Conservation (phyloP, 164 flowering plant species). For the Macadamia tetraphylla region DNA sequence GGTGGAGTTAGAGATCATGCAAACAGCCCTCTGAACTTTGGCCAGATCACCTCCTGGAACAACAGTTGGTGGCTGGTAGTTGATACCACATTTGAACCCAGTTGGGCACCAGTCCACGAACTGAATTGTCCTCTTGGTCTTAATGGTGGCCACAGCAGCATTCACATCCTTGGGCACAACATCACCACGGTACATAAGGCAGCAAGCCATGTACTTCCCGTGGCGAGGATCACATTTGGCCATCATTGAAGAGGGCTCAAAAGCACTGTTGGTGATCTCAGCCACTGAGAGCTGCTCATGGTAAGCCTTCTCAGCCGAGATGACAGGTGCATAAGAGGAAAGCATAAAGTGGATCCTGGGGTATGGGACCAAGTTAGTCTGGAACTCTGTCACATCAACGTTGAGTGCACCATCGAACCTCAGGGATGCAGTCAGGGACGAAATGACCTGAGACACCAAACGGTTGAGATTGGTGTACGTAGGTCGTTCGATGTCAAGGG, state of each 20-base stretch:
- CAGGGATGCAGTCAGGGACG: constrained; percentile 57
- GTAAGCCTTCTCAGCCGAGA: constrained; percentile 41
- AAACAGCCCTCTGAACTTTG: constrained; percentile 62
- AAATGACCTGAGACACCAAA: constrained; percentile 61
- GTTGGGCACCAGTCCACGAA: constrained; percentile 74
- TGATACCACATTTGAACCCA: constrained; percentile 65
- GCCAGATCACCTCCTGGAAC: constrained; percentile 72
- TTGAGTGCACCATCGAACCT: constrained; percentile 66
- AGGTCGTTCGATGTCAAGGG: constrained; percentile 34
- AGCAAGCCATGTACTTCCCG: constrained; percentile 70
- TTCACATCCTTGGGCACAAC: constrained; percentile 73
- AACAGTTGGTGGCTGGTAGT: constrained; percentile 66
- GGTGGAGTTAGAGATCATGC: constrained; percentile 71
- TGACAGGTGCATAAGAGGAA: constrained; percentile 66
- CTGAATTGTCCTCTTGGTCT: constrained; percentile 68
- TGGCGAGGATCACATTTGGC: constrained; percentile 69
- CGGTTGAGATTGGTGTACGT: constrained; percentile 61
- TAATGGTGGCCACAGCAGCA: constrained; percentile 63
- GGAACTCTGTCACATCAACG: constrained; percentile 52
- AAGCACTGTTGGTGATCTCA: constrained; percentile 61
- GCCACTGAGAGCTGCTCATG: constrained; percentile 65
- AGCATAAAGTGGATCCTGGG: constrained; percentile 75
- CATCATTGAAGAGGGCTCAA: constrained; percentile 22
- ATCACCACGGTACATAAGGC: constrained; percentile 67
- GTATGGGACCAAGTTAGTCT: constrained; percentile 60